These are phyloP conservation scores for Monosporascus sp. DNA, from an alignment of 2,329 filamentous ascomycete genomes.

Conservation along the genomic window DNA sequence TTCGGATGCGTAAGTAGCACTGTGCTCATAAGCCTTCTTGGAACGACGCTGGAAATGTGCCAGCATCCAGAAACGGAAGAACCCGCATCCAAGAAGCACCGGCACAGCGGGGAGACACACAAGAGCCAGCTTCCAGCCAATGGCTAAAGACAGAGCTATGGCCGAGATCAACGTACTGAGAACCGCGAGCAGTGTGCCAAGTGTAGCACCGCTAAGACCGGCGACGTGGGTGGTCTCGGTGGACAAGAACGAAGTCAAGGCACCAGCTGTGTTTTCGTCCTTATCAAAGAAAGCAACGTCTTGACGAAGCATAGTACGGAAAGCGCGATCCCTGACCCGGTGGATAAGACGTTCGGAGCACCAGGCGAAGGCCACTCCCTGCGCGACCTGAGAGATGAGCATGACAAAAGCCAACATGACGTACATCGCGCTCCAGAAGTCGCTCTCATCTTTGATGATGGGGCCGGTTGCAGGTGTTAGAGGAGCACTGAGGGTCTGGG, in stretches of 20 bases:
- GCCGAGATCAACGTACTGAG: slow-evolving; percentile 72
- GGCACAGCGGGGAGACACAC: slow-evolving; percentile 78
- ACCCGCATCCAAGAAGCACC: slow-evolving; percentile 72
- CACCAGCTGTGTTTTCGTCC: slow-evolving; percentile 83
- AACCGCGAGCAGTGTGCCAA: slow-evolving; percentile 81
- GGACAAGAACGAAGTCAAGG: slow-evolving; percentile 81
- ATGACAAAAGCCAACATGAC: slow-evolving; percentile 74
- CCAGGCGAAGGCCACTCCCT: slow-evolving; percentile 72
- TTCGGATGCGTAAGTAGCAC: slow-evolving; percentile 85
- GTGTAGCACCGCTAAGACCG: slow-evolving; percentile 78
- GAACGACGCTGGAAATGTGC: slow-evolving; percentile 73
- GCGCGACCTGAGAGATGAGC: slow-evolving; percentile 60
- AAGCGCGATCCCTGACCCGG: slow-evolving; percentile 74
- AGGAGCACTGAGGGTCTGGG: slow-evolving; percentile 27
- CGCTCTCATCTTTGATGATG: slow-evolving; percentile 61
- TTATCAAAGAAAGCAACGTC: slow-evolving; percentile 89
- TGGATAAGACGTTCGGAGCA: slow-evolving; percentile 84
- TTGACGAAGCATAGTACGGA: slow-evolving; percentile 83
- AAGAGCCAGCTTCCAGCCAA: slow-evolving; percentile 84
- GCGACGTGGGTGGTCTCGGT: slow-evolving; percentile 86
- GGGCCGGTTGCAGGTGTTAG: slow-evolving; percentile 44
- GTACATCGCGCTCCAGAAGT: slow-evolving; percentile 89
- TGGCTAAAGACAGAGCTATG: slow-evolving; percentile 61
- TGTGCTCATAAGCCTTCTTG: slow-evolving; percentile 72
- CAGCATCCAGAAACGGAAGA: slow-evolving; percentile 80